Percentiles rank a stretch among this genome's conserved stretches.
These are phyloP conservation scores for Colletotrichum camelliae DNA, from an alignment of 2,329 filamentous ascomycete species.

Conservation along the genomic window DNA sequence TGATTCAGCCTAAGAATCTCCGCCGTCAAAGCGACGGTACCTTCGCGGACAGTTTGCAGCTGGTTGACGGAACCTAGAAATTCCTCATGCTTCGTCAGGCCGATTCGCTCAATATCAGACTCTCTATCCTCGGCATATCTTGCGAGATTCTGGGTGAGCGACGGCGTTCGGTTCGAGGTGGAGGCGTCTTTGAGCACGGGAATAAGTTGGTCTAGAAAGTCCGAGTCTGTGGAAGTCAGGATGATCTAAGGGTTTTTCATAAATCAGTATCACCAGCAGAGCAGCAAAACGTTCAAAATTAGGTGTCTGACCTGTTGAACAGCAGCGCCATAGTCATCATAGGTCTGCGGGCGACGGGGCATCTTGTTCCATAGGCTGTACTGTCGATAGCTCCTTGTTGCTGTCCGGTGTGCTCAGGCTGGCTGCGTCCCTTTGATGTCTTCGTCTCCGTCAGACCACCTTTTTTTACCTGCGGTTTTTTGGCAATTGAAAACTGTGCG, in stretches of 20 bases:
- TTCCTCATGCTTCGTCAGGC: conserved; percentile 94
- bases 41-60: conserved; percentile 89
- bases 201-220: conserved; percentile 95
- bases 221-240: conserved; percentile 85
- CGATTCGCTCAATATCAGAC: conserved; percentile 90
- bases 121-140: conserved; percentile 88
- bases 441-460: not conserved
- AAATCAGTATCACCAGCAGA: not conserved
- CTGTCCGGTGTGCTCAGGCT: not conserved
- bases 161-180: conserved; percentile 72
- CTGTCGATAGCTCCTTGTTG: not conserved
- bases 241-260: conserved; percentile 70
- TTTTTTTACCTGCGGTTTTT: not conserved
- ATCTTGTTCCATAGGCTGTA: conserved; percentile 32
- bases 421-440: not conserved
- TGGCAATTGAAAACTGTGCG: not conserved
- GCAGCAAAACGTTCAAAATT: not conserved
- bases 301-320: conserved; percentile 45
- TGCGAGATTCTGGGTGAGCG: conserved; percentile 78
- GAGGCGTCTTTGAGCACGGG: conserved; percentile 92
- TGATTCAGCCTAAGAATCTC: conserved; percentile 94
- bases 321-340: conserved; percentile 52
- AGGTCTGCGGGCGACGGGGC: conserved; percentile 49
- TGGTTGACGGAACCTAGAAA: conserved; percentile 94
- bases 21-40: conserved; percentile 84